Base-by-base conservation (phyloP, 495 filamentous ascomycete genomes). In the Xylaria longipes region DNA sequence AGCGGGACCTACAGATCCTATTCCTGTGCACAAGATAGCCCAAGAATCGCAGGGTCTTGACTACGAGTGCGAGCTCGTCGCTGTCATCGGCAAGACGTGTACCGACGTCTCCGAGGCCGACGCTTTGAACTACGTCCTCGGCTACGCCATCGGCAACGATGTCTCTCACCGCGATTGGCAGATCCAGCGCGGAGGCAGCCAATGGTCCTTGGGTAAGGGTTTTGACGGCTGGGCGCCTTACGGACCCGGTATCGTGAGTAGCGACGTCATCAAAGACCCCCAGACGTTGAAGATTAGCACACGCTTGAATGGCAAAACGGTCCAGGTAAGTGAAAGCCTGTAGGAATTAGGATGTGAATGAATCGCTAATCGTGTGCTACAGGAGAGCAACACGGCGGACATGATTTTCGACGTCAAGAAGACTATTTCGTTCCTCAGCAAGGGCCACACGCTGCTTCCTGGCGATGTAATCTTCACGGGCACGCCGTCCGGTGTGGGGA, bases 171-270 rank as follows among this genome's bases (percentile, higher is more conserved):
- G 94, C 31, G 92, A 93, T 66, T 94, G 92, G 91, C 94, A 97
- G 79, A 80, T 96, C 67, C 88, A 90, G 76, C 87, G 87, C 43
- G 93, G 93, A 25, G 91, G 93, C 17, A 90, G 92, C 0, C 94
- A 96, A 80, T 97, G 93, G 94, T 84, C 84, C 0, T 73, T 95
- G 5, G 93, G 93, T 1, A 97, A 97, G 79, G 91, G 93, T 3
- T 96, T 94, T 75, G 93, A 97, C 81, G 91, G 92, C 56, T 96
- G 93, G 93, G 93, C 93, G n/a, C 94, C 93, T 0, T 92, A 88
- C 74, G 94, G 94, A 3, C 94, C 94, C 17, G 93, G 91, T 0
- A 94, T 96, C 73, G 92, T 94, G 27, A 89, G 87, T 45, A 81
- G 83, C 64, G 80, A 79, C n/a, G 52, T 94, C 70, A 91, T 96